These are phyloP conservation scores for Fonsecaea monophora DNA, from an alignment of 2,329 filamentous ascomycete species.

Conservation along the genomic window DNA sequence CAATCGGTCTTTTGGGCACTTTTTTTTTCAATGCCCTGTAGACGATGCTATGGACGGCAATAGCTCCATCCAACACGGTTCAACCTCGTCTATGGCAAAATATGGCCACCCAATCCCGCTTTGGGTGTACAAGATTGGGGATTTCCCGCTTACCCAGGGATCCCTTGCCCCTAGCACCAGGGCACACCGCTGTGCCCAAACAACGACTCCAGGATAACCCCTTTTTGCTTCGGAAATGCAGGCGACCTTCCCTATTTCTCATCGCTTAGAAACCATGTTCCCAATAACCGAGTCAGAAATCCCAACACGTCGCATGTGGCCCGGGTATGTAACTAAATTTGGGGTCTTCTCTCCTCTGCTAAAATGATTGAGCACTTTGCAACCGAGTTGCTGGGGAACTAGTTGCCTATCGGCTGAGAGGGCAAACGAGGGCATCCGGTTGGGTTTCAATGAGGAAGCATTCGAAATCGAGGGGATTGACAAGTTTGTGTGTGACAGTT, in stretches of 20 bases:
- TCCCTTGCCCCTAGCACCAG: conserved; percentile 1
- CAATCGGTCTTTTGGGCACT: neutral
- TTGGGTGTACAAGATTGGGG: neutral
- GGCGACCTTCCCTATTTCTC: conserved; percentile 19
- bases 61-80: neutral
- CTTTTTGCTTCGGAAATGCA: conserved; percentile 9
- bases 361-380: neutral
- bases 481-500: neutral
- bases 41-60: neutral
- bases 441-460: neutral
- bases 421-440: neutral
- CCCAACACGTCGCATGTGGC: conserved; percentile 2
- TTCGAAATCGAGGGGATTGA: neutral
- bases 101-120: neutral
- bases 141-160: neutral
- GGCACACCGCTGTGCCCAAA: conserved; percentile 12
- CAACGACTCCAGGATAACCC: conserved; percentile 1
- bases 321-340: neutral
- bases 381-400: conserved; percentile 15
- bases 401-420: neutral
- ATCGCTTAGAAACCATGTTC: conserved; percentile 13
- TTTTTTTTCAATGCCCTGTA: neutral
- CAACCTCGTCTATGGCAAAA: neutral
- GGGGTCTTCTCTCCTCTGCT: neutral
- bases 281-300: conserved; percentile 5